Evolutionary conservation across 306 rosid genomes (phyloP), one percentile per base, ranked within the genome.

Genomic region (Dryas alaskensis): DNA sequence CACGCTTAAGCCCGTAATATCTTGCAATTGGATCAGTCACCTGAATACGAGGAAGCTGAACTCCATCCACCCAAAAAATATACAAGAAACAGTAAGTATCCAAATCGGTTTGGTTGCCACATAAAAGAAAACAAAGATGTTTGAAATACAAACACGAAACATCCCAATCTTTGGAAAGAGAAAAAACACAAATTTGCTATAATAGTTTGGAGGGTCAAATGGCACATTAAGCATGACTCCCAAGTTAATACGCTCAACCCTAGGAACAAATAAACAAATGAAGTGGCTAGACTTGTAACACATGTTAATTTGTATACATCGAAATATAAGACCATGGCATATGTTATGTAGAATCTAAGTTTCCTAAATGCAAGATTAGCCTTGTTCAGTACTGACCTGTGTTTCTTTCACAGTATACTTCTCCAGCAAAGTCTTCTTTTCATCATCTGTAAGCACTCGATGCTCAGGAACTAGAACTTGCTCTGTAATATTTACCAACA

Each of bases 1-100:
- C 98, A n/a, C 92, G 94, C 87, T 84, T 89, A 77, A 94, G 86
- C 51, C 97, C 97, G 8, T 87, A 91, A 75, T 89, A 94, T 83
- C 94, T 86, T 16, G 98, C 87, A 60, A 94, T 70, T 6, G 98
- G 98, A 79, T 91, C 98, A 0, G 89, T 84, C 65, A 88, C 86
- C 76, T 88, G 98, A 52, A 94, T 87, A 72, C 96, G 92, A 8
- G 97, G 97, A 57, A 91, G 89, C 98, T 89, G 88, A 55, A 51
- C 31, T 60, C 45, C 49, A 47, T 42, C 48, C 73, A 58, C 45
- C 44, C 25, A 76, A 63, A 39, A 50, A 11, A 14, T 7, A 59
- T 25, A 51, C 0, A 5, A 37, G 0, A 60, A 14, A 50, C 69
- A 63, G 40, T 78, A 39, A 81, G 69, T 8, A 37, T 49, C 25